Base-by-base conservation (phyloP, 371 early-diverging fungal species). In the Mucor velutinosus region DNA sequence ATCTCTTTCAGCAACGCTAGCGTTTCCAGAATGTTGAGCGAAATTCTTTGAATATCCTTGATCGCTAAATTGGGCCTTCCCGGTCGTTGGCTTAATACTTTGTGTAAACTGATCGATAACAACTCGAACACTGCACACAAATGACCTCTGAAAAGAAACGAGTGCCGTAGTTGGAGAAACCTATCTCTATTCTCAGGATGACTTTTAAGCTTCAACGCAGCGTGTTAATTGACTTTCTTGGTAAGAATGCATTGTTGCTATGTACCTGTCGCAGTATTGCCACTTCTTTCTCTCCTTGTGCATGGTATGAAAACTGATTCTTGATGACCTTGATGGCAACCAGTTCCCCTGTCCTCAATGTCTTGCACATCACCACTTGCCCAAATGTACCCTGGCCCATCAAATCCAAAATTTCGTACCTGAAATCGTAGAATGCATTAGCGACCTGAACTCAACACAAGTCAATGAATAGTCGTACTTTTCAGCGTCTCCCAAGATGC, bases 351-450 rank as follows among this genome's bases (percentile, higher is more conserved):
- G 96, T 95, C 59, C 87, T 87, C 53, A 93, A 60, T 60, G 94
- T 90, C 53, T 90, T 89, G 72, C 98, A 99, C 77, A 95, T 95
- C 19, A 94, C 97, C 0, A 99, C 99, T 80, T 99, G 98, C 0
- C 99, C 99, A 87, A 98, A 99, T 0, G 99, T 99, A 11, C 99
- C 99, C 77, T 91, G 92, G 0, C 99, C 99, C 51, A 99, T 82
- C 27, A 94, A 81, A 73, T 97, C 98, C 57, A 95, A 67, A 59
- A 98, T 95, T 35, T 89, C 77, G 78, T 95, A 95, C 65, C 92
- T 92, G 27, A 12, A 51, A 25, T 25, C 23, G 7, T 8, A 23
- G 10, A 19, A 12, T n/a, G 51, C 25, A 51, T 51, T 45, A 45
- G 2, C n/a, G 19, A 32, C 0, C 29, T 30, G 12, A 1, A 0